These are phyloP conservation scores for Singerocomus inundabilis DNA, from an alignment of 1,284 basidiomycete genomes.

Conservation along the genomic window DNA sequence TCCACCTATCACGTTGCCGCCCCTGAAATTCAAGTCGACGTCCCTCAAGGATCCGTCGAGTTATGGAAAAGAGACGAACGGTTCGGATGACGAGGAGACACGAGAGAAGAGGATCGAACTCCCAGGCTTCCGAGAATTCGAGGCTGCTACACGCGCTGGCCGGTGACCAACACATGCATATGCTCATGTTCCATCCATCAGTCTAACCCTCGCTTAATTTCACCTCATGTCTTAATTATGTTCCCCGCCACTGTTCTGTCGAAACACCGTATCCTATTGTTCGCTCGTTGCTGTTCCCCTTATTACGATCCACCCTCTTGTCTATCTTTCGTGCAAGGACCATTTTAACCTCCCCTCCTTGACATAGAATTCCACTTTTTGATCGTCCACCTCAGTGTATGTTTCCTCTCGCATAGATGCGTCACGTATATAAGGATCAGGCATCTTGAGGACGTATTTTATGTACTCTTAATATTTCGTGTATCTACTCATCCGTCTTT, in stretches of 20 bases:
- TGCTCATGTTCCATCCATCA: neutral
- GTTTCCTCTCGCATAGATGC: conserved; percentile 28
- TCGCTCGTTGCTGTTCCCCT: neutral
- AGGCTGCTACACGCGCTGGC: conserved; percentile 29
- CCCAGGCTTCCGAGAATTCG: conserved; percentile 37
- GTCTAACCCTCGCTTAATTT: neutral
- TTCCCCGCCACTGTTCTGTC: conserved; percentile 4
- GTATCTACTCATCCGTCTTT: conserved; percentile 26
- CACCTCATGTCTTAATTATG: conserved; percentile 9
- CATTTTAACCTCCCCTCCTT: conserved; percentile 3
- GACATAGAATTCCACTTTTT: conserved; percentile 25
- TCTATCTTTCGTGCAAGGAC: conserved; percentile 12
- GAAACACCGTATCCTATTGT: conserved; percentile 25
- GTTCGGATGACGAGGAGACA: conserved; percentile 26
- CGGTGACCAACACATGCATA: conserved; percentile 18
- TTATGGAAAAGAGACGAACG: conserved; percentile 13
- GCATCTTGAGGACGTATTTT: conserved; percentile 38
- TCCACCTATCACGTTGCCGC: conserved; percentile 69
- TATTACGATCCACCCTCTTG: conserved; percentile 6
- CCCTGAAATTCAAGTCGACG: conserved; percentile 48
- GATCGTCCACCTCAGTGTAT: conserved; percentile 16
- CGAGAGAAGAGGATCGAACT: conserved; percentile 30
- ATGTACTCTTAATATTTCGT: conserved; percentile 36
- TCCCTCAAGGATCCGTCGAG: conserved; percentile 24
- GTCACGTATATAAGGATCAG: conserved; percentile 36